Evolutionary conservation across 495 filamentous ascomycete genomes (phyloP), one percentile per base, ranked within the genome.

Genomic region (Aspergillus sclerotioniger): DNA sequence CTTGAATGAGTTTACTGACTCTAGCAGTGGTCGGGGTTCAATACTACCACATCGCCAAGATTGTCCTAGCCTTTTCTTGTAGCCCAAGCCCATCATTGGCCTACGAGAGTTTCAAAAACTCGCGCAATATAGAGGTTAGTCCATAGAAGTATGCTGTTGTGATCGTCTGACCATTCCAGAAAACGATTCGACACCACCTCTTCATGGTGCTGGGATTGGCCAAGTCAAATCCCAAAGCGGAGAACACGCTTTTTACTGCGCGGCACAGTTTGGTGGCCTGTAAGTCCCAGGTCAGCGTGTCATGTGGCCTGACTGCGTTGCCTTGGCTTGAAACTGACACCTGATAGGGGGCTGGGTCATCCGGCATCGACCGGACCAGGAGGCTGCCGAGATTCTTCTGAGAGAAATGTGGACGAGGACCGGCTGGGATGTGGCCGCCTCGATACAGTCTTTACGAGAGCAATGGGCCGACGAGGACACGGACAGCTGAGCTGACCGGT

Each of bases 41-140:
- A 54, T 72, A 70, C 39, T 72, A 67, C 31, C 65, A 72, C 31
- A 62, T 72, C 28, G 67, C 69, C 3, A 70, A 68, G 53, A 72
- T 72, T 29, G 53, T 70, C 5, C 47, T 70, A 15, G 63, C 62
- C 16, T 52, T 70, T 21, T 62, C 67, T 5, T 53, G 56, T 50
- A 52, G 52, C 13, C 52, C 65, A 1, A 59, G 13, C 16, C 16
- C 59, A 12, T 50, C 51, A n/a, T 58, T 58, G 8, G 52, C 56
- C 16, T 67, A 70, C 58, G 63, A 68, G 16, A 68, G 41, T 25
- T 48, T 72, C 21, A 62, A 54, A 13, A 57, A 65, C 8, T 68
- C 67, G 21, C 59, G 69, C 21, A 32, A 49, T 44, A 62, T 60
- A 16, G 67, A 71, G 55, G 67, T 70, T 47, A 20, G 53, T 31